These are phyloP conservation scores for Saccharomyces hybrid DNA, from an alignment of 1,139 yeast species.

Conservation along the genomic window DNA sequence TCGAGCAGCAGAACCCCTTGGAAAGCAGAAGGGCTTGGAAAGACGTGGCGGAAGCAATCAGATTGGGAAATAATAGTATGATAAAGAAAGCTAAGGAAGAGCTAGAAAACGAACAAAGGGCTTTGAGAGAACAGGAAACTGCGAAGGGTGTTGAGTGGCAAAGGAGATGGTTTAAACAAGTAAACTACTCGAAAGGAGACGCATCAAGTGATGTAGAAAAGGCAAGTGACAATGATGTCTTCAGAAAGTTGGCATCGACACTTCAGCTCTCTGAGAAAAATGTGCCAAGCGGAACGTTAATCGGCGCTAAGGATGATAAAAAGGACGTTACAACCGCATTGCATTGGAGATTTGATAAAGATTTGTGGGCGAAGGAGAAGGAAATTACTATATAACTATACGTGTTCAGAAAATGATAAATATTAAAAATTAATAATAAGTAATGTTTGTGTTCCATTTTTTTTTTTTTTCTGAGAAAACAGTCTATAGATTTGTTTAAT, in stretches of 20 bases:
- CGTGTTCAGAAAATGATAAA: neutral
- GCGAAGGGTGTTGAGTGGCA: constrained; percentile 59
- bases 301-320: constrained; percentile 42
- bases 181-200: constrained; percentile 37
- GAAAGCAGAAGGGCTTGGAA: constrained; percentile 85
- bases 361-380: constrained; percentile 47
- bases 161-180: constrained; percentile 67
- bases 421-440: neutral
- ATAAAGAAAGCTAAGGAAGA: constrained; percentile 66
- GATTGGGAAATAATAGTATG: constrained; percentile 58
- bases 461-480: neutral
- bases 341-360: constrained; percentile 60
- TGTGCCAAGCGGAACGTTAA: constrained; percentile 56
- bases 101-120: constrained; percentile 79
- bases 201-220: constrained; percentile 30
- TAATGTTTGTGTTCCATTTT: neutral
- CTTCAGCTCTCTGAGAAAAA: constrained; percentile 54
- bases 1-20: constrained; percentile 63
- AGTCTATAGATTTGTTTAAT: too few species aligned
- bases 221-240: constrained; percentile 35
- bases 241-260: constrained; percentile 43
- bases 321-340: constrained; percentile 35
- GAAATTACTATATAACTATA: constrained; percentile 36
- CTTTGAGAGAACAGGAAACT: constrained; percentile 61
- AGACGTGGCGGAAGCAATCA: constrained; percentile 81